Conservation (phyloP, 2,329 filamentous ascomycete species). For the Aspergillus ibericus region DNA sequence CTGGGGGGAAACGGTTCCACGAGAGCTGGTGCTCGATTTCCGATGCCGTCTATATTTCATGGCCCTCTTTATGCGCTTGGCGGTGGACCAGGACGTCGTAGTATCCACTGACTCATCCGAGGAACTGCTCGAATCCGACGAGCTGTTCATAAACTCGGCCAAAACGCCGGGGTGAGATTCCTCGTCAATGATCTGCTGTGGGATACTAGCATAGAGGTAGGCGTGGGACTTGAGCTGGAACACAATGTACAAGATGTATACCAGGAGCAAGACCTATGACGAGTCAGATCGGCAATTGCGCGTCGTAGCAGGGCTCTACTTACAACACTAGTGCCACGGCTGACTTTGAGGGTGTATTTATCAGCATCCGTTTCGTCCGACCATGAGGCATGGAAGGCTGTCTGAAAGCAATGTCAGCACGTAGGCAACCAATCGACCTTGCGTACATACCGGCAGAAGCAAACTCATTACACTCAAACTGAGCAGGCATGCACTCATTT, state of each 20-base stretch:
- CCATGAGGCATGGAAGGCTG: constrained; percentile 90
- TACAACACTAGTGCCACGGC: constrained; percentile 83
- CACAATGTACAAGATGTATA: constrained; percentile 79
- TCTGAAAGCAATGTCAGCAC: constrained; percentile 47
- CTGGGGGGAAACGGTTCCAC: constrained; percentile 40
- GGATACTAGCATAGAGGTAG: constrained; percentile 89
- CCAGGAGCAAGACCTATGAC: constrained; percentile 67
- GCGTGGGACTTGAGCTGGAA: constrained; percentile 92
- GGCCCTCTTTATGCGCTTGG: constrained; percentile 72
- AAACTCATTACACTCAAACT: constrained; percentile 89
- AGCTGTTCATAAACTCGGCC: constrained; percentile 71
- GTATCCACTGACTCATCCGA: constrained; percentile 68
- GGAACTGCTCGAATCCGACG: constrained; percentile 51
- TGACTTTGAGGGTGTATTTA: constrained; percentile 73
- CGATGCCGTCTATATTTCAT: constrained; percentile 69
- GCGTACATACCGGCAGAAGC: constrained; percentile 66
- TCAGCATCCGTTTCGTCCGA: constrained; percentile 63
- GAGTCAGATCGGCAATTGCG: neutral
- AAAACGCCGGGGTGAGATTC: constrained; percentile 84
- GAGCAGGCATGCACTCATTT: constrained; percentile 92
- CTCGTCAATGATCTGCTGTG: constrained; percentile 88
- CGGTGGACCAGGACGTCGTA: constrained; percentile 68
- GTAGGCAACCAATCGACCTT: neutral
- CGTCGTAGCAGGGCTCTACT: constrained; percentile 30
- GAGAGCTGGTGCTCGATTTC: constrained; percentile 74